phyloP scores from a whole-genome alignment of 2,329 filamentous ascomycete species.

The Colletotrichum abscissum region DNA sequence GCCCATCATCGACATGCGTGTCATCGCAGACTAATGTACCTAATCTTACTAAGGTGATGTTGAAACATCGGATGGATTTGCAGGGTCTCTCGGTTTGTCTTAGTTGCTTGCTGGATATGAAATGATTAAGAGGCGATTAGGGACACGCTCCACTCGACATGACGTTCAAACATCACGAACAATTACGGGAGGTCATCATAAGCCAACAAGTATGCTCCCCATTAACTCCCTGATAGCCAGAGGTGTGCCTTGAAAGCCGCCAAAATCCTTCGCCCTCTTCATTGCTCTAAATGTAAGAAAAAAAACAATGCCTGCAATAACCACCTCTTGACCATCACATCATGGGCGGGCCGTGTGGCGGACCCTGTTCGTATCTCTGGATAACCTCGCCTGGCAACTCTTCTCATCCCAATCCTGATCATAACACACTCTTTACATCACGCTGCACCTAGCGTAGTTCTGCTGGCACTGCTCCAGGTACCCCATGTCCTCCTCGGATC shows the following conservation, averaged over 20 bases:
- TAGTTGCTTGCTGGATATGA: background rate
- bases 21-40: background rate
- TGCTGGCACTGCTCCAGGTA: slow-evolving; percentile 79
- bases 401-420: background rate
- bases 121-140: background rate
- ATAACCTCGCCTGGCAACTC: background rate
- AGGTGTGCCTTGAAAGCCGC: background rate
- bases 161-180: background rate
- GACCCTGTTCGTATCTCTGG: background rate
- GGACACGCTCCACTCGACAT: background rate
- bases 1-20: background rate
- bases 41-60: background rate
- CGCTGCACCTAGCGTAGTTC: slow-evolving; percentile 59
- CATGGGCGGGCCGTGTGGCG: background rate
- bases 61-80: background rate
- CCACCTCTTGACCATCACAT: background rate
- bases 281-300: background rate
- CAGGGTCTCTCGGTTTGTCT: background rate
- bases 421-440: slow-evolving; percentile 58
- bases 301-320: background rate
- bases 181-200: background rate
- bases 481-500: slow-evolving; percentile 76
- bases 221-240: background rate
- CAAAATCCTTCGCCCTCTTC: background rate
- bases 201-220: background rate